Evolutionary conservation across 768 basidiomycete species (phyloP).

Genomic region (Russula dissimulans): DNA sequence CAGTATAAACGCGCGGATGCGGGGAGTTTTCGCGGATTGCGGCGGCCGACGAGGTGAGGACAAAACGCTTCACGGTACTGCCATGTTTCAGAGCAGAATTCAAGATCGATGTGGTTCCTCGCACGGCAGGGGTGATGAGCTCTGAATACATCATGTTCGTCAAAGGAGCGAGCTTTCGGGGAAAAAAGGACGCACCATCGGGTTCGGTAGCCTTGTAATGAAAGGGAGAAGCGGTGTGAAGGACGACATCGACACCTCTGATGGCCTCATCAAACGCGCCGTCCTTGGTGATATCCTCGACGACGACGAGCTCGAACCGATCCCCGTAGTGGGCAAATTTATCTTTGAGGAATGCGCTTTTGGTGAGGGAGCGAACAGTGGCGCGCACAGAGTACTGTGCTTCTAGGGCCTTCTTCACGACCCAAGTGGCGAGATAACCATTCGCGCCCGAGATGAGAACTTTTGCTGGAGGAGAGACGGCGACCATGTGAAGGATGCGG

Average conservation of each 20-base stretch:
- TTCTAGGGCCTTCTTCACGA: conserved; percentile 47
- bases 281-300: conserved; percentile 58
- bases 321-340: conserved; percentile 45
- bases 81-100: conserved; percentile 46
- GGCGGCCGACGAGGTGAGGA: conserved; percentile 52
- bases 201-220: conserved; percentile 37
- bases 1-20: conserved; percentile 17
- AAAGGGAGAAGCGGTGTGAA: conserved; percentile 61
- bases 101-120: conserved; percentile 58
- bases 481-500: conserved; percentile 26
- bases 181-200: conserved; percentile 19
- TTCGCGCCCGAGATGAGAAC: conserved; percentile 52
- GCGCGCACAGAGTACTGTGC: conserved; percentile 56
- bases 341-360: conserved; percentile 47
- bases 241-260: conserved; percentile 63
- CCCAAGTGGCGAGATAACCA: conserved; percentile 52
- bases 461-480: conserved; percentile 27
- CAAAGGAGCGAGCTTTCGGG: not conserved
- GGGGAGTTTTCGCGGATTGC: conserved; percentile 29
- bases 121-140: conserved; percentile 59
- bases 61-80: conserved; percentile 50
- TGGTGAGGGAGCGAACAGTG: conserved; percentile 54
- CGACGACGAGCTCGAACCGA: conserved; percentile 54
- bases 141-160: conserved; percentile 29
- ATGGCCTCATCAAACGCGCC: conserved; percentile 72